A percentile compares a stretch with the other conserved stretches of the same genome.
Conservation (phyloP, 306 rosid species). For the Macrotyloma uniflorum region DNA sequence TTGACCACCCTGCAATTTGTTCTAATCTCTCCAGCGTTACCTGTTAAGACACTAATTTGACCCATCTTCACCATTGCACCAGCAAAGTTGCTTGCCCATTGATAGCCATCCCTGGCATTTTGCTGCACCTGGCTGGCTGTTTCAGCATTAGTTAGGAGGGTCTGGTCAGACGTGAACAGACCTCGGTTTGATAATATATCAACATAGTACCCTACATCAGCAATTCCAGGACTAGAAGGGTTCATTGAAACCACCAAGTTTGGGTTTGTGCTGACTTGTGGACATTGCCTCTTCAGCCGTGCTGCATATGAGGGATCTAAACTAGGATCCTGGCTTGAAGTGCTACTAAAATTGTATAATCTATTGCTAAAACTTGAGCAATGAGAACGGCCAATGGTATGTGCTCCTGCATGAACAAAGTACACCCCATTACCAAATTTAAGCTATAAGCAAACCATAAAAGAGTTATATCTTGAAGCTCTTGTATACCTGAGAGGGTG, state of each 20-base stretch:
- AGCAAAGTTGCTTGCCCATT: conserved; percentile 58
- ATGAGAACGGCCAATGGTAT: conserved; percentile 76
- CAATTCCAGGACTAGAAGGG: conserved; percentile 53
- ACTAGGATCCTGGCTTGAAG: conserved; percentile 61
- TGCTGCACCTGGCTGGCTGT: conserved; percentile 57
- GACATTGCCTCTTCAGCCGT: conserved; percentile 61
- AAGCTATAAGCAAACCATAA: background rate
- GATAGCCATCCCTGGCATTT: conserved; percentile 46
- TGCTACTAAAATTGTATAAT: conserved; percentile 67
- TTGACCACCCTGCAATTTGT: conserved; percentile 57
- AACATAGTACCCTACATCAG: conserved; percentile 52
- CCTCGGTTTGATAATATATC: conserved; percentile 55
- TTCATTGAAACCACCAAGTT: conserved; percentile 66
- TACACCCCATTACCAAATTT: background rate
- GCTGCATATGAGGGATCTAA: conserved; percentile 56
- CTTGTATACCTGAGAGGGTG: conserved; percentile 62
- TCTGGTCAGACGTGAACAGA: conserved; percentile 70
- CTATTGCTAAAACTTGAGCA: conserved; percentile 62
- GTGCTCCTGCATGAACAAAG: conserved; percentile 57
- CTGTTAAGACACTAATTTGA: conserved; percentile 55
- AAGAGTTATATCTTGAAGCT: conserved; percentile 12
- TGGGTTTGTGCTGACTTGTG: conserved; percentile 53
- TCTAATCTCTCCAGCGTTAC: conserved; percentile 63
- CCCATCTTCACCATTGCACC: conserved; percentile 81
- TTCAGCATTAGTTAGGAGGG: conserved; percentile 48